phyloP scores from a whole-genome alignment of 257 asterid genomes.

The Schizonepeta tenuifolia region DNA sequence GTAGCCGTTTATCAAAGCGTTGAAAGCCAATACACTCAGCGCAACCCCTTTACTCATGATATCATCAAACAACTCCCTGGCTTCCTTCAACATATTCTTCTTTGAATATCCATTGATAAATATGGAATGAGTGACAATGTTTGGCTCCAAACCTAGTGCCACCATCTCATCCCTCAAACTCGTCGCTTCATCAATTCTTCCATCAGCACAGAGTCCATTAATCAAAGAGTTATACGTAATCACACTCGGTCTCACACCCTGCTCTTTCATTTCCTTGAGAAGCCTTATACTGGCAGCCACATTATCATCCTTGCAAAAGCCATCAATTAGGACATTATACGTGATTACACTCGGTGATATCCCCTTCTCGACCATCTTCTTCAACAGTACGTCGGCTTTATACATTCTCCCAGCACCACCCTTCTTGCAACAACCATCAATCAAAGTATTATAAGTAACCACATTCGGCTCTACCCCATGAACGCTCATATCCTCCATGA shows the following conservation, averaged over 20 bases:
- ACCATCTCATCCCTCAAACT: constrained; percentile 64
- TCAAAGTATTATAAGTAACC: constrained; percentile 70
- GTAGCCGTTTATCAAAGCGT: constrained; percentile 69
- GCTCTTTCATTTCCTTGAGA: constrained; percentile 67
- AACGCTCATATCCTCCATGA: constrained; percentile 81
- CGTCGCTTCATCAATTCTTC: constrained; percentile 65
- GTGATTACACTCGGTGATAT: constrained; percentile 62
- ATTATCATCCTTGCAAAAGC: constrained; percentile 80
- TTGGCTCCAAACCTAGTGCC: constrained; percentile 62
- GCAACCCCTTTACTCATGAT: constrained; percentile 50
- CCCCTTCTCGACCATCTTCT: constrained; percentile 73
- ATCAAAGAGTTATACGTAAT: constrained; percentile 72
- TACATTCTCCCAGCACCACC: constrained; percentile 77
- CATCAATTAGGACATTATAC: constrained; percentile 70
- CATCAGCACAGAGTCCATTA: constrained; percentile 61
- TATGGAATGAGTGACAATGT: constrained; percentile 63
- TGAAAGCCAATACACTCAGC: constrained; percentile 58
- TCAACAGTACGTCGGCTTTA: constrained; percentile 63
- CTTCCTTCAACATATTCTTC: constrained; percentile 59
- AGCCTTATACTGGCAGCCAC: constrained; percentile 56
- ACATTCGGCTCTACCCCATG: constrained; percentile 64
- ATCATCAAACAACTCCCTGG: constrained; percentile 62
- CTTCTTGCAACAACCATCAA: constrained; percentile 76
- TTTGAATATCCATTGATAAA: constrained; percentile 68
- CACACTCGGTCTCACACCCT: constrained; percentile 50